Conservation (phyloP, 768 basidiomycete genomes). For the Strobilomyces echinocephalus region DNA sequence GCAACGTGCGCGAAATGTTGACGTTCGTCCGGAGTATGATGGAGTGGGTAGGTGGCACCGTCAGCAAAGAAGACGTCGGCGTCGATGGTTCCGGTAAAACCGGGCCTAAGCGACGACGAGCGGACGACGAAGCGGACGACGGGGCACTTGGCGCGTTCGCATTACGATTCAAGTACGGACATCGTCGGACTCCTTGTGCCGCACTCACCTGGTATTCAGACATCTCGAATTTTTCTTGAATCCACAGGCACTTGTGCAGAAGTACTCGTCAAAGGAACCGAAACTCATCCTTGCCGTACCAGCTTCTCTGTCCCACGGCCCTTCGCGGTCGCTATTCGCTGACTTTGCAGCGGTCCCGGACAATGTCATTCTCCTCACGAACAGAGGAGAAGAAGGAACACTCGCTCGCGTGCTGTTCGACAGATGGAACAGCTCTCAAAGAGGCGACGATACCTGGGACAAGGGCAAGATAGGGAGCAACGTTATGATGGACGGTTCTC, state of each 20-base stretch:
- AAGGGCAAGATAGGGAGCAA: slow-evolving; percentile 84
- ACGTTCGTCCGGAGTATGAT: slow-evolving; percentile 95
- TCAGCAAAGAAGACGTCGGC: slow-evolving; percentile 87
- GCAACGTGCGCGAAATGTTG: slow-evolving; percentile 89
- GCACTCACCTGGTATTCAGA: slow-evolving; percentile 38
- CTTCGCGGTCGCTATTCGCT: slow-evolving; percentile 79
- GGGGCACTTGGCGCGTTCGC: slow-evolving; percentile 82
- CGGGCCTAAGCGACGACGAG: slow-evolving; percentile 48
- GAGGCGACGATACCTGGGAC: slow-evolving; percentile 81
- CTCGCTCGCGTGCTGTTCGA: slow-evolving; percentile 76
- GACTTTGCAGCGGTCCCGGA: slow-evolving; percentile 79
- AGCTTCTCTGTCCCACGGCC: slow-evolving; percentile 87
- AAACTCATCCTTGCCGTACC: slow-evolving; percentile 94
- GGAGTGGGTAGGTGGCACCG: slow-evolving; percentile 97
- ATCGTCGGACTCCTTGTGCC: background rate
- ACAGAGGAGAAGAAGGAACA: slow-evolving; percentile 73
- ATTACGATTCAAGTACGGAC: slow-evolving; percentile 76
- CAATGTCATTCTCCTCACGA: slow-evolving; percentile 85
- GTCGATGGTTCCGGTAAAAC: slow-evolving; percentile 62
- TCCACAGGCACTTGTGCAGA: slow-evolving; percentile 72
- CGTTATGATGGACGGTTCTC: slow-evolving; percentile 70
- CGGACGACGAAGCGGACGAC: slow-evolving; percentile 72
- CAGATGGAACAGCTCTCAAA: slow-evolving; percentile 80
- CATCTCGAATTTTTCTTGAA: slow-evolving; percentile 90
- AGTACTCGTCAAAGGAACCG: slow-evolving; percentile 81